phyloP scores from a whole-genome alignment of 2,329 filamentous ascomycete species.

The Arthroderma uncinatum region DNA sequence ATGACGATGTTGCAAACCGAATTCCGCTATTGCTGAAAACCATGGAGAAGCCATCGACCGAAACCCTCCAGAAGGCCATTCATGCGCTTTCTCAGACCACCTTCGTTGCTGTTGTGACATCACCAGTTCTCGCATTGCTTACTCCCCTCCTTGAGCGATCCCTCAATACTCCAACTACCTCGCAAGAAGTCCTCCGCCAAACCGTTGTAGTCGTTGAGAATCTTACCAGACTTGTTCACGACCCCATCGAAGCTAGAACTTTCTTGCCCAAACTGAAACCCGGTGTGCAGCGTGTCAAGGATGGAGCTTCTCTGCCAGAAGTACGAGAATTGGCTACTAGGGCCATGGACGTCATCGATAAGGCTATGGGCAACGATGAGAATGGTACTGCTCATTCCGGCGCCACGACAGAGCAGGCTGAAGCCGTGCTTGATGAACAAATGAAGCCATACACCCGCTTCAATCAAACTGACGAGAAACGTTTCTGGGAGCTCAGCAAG shows the following conservation, averaged over 20 bases:
- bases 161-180: constrained; percentile 78
- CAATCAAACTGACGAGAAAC: constrained; percentile 48
- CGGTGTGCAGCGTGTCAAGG: constrained; percentile 78
- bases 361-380: constrained; percentile 71
- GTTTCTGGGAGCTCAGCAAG: constrained; percentile 55
- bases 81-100: constrained; percentile 94
- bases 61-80: constrained; percentile 88
- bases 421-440: constrained; percentile 61
- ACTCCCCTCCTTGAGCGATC: constrained; percentile 91
- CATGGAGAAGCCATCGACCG: constrained; percentile 84
- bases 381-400: constrained; percentile 52
- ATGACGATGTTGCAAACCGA: constrained; percentile 88
- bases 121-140: constrained; percentile 83
- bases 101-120: constrained; percentile 94
- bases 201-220: constrained; percentile 97
- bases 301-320: constrained; percentile 84
- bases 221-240: constrained; percentile 93
- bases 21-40: constrained; percentile 87
- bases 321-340: constrained; percentile 81
- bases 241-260: constrained; percentile 82
- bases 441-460: constrained; percentile 59
- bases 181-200: constrained; percentile 88
- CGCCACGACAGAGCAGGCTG: constrained; percentile 55
- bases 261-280: constrained; percentile 92
- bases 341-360: constrained; percentile 76